phyloP scores from a whole-genome alignment of 805 yeast genomes.

The Kodamaea hsintzibuensis region DNA sequence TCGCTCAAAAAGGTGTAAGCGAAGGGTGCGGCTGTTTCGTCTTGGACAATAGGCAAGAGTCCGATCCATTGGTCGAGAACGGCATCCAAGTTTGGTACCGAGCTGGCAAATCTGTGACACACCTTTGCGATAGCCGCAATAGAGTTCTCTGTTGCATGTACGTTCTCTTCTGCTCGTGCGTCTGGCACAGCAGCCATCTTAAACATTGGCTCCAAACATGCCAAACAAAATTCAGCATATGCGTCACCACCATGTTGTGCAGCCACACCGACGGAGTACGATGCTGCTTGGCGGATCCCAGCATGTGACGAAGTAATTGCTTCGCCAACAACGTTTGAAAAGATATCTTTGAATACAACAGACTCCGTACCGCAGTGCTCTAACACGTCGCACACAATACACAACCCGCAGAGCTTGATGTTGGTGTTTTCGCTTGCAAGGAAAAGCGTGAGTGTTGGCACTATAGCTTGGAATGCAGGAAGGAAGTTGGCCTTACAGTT shows the following conservation, averaged over 20 bases:
- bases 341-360: conserved; percentile 60
- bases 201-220: conserved; percentile 73
- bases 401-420: conserved; percentile 73
- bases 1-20: conserved; percentile 71
- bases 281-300: conserved; percentile 81
- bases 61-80: conserved; percentile 76
- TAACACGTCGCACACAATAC: conserved; percentile 76
- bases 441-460: conserved; percentile 62
- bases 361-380: conserved; percentile 78
- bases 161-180: conserved; percentile 80
- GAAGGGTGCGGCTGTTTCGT: conserved; percentile 85
- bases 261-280: conserved; percentile 80
- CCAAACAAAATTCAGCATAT: conserved; percentile 62
- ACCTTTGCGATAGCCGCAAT: conserved; percentile 83
- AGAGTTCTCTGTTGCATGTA: conserved; percentile 85
- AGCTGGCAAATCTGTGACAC: conserved; percentile 59
- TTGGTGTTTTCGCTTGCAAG: conserved; percentile 68
- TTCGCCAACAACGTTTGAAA: conserved; percentile 63
- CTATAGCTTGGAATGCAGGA: conserved; percentile 61
- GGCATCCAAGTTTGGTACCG: conserved; percentile 60
- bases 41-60: conserved; percentile 78
- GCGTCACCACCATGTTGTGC: conserved; percentile 74
- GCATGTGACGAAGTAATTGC: conserved; percentile 67
- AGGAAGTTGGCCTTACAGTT: conserved; percentile 58
- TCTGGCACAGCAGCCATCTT: conserved; percentile 75